phyloP scores from a whole-genome alignment of 768 basidiomycete genomes.

The Phylloporus rhodoxanthus region DNA sequence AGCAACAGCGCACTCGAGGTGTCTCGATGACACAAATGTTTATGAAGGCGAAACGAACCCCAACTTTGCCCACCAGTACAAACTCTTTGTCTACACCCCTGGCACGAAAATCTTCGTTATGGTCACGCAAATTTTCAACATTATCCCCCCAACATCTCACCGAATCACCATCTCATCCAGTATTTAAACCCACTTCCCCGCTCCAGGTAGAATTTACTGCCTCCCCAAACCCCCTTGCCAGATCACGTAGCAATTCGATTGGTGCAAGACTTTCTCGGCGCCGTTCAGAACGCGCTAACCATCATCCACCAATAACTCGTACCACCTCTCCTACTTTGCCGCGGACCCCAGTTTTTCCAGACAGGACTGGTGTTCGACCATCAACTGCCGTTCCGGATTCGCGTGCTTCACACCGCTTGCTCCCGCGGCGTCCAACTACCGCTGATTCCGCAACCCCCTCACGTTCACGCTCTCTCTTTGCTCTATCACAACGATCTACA shows the following conservation, averaged over 20 bases:
- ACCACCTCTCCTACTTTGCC: conserved; percentile 12
- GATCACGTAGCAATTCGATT: conserved; percentile 17
- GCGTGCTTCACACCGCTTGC: conserved; percentile 12
- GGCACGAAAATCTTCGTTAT: conserved; percentile 61
- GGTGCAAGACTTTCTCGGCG: conserved; percentile 38
- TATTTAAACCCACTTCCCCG: conserved; percentile 40
- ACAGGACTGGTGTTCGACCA: conserved; percentile 11
- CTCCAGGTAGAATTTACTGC: conserved; percentile 32
- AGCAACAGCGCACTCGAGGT: conserved; percentile 42
- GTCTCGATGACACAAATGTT: conserved; percentile 50
- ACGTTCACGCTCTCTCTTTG: conserved; percentile 28
- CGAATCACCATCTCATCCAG: conserved; percentile 33
- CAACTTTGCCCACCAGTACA: conserved; percentile 27
- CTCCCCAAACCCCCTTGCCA: conserved; percentile 13
- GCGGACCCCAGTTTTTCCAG: conserved; percentile 1
- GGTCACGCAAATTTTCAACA: conserved; percentile 48
- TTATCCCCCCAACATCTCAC: conserved; percentile 27
- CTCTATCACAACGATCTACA: conserved; percentile 19
- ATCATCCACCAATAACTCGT: conserved; percentile 6
- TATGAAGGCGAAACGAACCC: conserved; percentile 40
- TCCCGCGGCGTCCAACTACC: conserved; percentile 36
- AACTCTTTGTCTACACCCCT: conserved; percentile 35
- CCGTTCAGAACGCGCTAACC: conserved; percentile 34
- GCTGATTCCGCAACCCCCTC: conserved; percentile 35
- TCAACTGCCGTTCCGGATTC: conserved; percentile 15